phyloP scores from a whole-genome alignment of 2,329 filamentous ascomycete genomes.

The Penicillium sp. region DNA sequence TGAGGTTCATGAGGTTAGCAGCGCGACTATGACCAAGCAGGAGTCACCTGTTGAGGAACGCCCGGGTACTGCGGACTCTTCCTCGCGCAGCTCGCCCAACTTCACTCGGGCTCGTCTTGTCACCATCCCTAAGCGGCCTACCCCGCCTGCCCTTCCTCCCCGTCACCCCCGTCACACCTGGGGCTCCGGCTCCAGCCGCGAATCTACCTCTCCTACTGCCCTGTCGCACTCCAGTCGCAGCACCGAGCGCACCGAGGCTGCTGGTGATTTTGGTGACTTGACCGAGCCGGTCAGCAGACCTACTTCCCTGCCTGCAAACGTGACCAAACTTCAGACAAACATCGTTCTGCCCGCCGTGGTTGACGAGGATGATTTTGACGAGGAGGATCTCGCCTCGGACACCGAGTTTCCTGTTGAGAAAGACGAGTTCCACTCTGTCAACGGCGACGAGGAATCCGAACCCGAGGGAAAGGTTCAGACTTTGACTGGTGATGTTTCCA shows the following conservation, averaged over 20 bases:
- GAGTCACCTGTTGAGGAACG: conserved; percentile 34
- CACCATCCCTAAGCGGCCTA: conserved; percentile 74
- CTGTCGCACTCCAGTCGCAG: conserved; percentile 26
- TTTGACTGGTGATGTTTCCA: not conserved
- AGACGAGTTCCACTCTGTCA: conserved; percentile 46
- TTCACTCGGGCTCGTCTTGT: conserved; percentile 78
- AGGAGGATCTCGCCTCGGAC: conserved; percentile 7
- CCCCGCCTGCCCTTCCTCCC: conserved; percentile 72
- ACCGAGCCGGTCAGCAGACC: conserved; percentile 17
- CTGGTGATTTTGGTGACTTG: conserved; percentile 18
- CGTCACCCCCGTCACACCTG: conserved; percentile 60
- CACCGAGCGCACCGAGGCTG: conserved; percentile 22
- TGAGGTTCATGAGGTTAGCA: conserved; percentile 49
- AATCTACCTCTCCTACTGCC: conserved; percentile 26
- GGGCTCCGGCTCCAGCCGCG: conserved; percentile 25
- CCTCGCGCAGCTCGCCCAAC: conserved; percentile 63
- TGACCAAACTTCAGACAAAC: conserved; percentile 19
- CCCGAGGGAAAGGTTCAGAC: not conserved
- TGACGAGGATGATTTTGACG: conserved; percentile 27
- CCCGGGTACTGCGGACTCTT: conserved; percentile 56
- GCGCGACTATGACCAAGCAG: conserved; percentile 51
- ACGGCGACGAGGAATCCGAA: conserved; percentile 29
- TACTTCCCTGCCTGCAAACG: conserved; percentile 7
- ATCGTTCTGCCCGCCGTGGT: conserved; percentile 14
- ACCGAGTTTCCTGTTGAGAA: conserved; percentile 24